phyloP scores from a whole-genome alignment of 2,329 filamentous ascomycete species.

The Cytospora paraplurivora region DNA sequence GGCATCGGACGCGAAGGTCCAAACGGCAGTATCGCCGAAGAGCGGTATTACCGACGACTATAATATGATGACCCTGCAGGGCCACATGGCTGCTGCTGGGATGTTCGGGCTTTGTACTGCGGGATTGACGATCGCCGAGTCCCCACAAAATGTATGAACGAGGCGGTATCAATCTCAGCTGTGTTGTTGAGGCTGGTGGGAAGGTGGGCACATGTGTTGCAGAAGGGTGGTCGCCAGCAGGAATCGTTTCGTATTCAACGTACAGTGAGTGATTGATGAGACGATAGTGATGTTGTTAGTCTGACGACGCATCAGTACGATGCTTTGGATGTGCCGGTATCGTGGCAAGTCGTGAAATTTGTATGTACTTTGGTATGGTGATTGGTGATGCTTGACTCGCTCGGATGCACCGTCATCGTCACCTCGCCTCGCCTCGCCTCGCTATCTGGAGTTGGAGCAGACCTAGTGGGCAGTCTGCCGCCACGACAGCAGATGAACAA shows the following conservation, averaged over 20 bases:
- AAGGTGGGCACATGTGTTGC: background rate
- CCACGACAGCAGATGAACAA: conserved; percentile 9
- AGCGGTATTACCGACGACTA: conserved; percentile 27
- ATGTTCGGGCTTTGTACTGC: conserved; percentile 13
- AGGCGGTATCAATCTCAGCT: conserved; percentile 16
- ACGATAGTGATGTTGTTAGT: background rate
- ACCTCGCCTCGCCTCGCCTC: conserved; percentile 8
- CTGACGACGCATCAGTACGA: background rate
- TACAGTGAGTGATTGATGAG: background rate
- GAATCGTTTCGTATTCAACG: background rate
- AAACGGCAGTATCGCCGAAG: conserved; percentile 21
- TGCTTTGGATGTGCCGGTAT: background rate
- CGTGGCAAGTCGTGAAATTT: conserved; percentile 8
- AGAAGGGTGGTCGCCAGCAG: background rate
- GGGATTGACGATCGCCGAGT: conserved; percentile 2
- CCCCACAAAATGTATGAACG: conserved; percentile 17
- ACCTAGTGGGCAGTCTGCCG: background rate
- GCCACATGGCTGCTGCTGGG: conserved; percentile 27
- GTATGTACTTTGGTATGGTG: background rate
- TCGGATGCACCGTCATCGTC: conserved; percentile 10
- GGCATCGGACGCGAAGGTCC: conserved; percentile 15
- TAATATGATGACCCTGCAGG: conserved; percentile 11
- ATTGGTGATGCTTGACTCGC: background rate
- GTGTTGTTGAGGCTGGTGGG: conserved; percentile 23
- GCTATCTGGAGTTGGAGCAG: background rate